Evolutionary conservation across 2,329 filamentous ascomycete genomes (phyloP).

Genomic region (Epichloe hybrida): DNA sequence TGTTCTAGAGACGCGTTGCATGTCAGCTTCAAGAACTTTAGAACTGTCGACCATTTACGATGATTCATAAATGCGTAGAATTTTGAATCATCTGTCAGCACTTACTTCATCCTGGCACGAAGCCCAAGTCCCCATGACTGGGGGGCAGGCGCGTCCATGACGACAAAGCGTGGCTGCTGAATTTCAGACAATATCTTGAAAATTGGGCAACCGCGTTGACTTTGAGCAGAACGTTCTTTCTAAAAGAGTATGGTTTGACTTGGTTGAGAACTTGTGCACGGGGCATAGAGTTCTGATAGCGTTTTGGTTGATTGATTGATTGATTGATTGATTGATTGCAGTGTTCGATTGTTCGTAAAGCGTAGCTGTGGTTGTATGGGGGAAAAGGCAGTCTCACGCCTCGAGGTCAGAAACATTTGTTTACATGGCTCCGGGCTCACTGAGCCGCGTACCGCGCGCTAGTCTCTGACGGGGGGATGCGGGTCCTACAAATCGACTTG

Average conservation of each 20-base stretch:
- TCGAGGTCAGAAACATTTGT: slow-evolving; percentile 3
- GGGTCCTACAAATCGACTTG: neutral
- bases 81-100: neutral
- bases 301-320: neutral
- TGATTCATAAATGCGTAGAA: too few species aligned
- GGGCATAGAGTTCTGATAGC: slow-evolving; percentile 3
- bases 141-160: slow-evolving; percentile 9
- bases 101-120: slow-evolving; percentile 7
- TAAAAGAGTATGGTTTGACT: neutral
- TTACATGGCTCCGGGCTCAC: neutral
- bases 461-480: neutral
- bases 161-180: slow-evolving; percentile 4
- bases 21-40: slow-evolving; percentile 8
- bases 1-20: slow-evolving; percentile 7
- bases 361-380: slow-evolving; percentile 1
- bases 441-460: neutral
- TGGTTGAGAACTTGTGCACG: neutral
- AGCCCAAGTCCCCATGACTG: slow-evolving; percentile 8
- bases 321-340: neutral
- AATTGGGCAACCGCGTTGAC: slow-evolving; percentile 5
- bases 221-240: neutral
- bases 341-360: neutral
- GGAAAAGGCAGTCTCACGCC: neutral
- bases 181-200: slow-evolving; percentile 2
- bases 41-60: neutral